Percentiles rank a stretch among this genome's conserved stretches.
phyloP scores from a whole-genome alignment of 306 rosid genomes.

The Vigna unguiculata region DNA sequence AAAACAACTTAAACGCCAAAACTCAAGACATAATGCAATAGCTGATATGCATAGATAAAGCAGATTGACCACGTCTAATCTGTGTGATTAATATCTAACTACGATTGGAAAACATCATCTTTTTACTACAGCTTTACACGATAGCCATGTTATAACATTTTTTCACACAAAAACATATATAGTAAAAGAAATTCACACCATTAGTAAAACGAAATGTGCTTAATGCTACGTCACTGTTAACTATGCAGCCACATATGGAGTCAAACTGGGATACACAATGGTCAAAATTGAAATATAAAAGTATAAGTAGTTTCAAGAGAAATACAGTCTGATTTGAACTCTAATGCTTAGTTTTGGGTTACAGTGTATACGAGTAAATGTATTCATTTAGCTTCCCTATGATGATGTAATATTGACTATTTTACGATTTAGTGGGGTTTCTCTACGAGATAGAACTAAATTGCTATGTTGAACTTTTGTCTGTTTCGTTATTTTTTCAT shows the following conservation, averaged over 20 bases:
- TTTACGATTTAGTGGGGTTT: background rate
- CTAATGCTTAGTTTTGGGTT: background rate
- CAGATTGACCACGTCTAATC: background rate
- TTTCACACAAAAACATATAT: conserved; percentile 31
- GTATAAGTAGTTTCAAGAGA: background rate
- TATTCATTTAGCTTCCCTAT: conserved; percentile 3
- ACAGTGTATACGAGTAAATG: background rate
- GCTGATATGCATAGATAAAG: conserved; percentile 11
- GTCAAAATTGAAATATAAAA: conserved; percentile 14
- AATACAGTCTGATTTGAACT: conserved; percentile 19
- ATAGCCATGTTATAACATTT: conserved; percentile 5
- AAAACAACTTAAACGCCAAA: conserved; percentile 29
- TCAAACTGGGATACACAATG: background rate
- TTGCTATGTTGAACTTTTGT: background rate
- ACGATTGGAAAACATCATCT: conserved; percentile 1
- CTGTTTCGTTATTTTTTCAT: background rate
- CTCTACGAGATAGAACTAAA: conserved; percentile 1
- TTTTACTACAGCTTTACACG: conserved; percentile 31
- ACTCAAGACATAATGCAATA: conserved; percentile 1
- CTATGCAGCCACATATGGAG: conserved; percentile 23
- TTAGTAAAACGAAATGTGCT: conserved; percentile 14
- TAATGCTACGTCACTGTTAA: background rate
- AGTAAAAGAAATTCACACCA: conserved; percentile 18
- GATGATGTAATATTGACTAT: conserved; percentile 10
- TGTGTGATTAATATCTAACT: conserved; percentile 10